Evolutionary conservation across 2,329 filamentous ascomycete species (phyloP).

Genomic region (Lasiodiplodia sp.): DNA sequence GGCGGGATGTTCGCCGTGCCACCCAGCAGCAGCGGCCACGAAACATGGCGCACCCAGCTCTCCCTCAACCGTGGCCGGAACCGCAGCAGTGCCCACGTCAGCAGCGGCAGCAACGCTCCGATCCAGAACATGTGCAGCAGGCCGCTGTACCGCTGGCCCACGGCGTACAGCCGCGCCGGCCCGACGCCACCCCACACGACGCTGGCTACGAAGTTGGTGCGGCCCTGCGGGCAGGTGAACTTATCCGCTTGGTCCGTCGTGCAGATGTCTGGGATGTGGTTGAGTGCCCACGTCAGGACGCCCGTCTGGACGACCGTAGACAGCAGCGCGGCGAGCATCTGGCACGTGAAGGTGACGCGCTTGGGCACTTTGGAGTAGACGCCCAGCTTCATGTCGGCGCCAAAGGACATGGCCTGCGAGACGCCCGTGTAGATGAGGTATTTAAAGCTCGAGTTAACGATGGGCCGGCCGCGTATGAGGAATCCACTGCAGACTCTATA

Average conservation of each 20-base stretch:
- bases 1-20: slow-evolving; percentile 58
- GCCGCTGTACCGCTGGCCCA: slow-evolving; percentile 66
- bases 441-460: slow-evolving; percentile 62
- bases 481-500: slow-evolving; percentile 55
- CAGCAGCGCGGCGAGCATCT: slow-evolving; percentile 71
- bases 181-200: slow-evolving; percentile 71
- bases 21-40: slow-evolving; percentile 45
- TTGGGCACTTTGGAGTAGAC: slow-evolving; percentile 65
- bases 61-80: slow-evolving; percentile 68
- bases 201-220: slow-evolving; percentile 72
- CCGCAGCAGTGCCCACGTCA: slow-evolving; percentile 67
- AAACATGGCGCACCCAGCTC: slow-evolving; percentile 71
- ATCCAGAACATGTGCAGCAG: slow-evolving; percentile 77
- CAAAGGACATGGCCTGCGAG: slow-evolving; percentile 22
- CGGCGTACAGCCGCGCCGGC: slow-evolving; percentile 72
- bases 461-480: slow-evolving; percentile 56
- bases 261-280: slow-evolving; percentile 70
- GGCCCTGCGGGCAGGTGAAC: slow-evolving; percentile 64
- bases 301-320: slow-evolving; percentile 72
- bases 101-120: slow-evolving; percentile 68
- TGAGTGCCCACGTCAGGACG: slow-evolving; percentile 65
- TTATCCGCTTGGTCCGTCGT: slow-evolving; percentile 46
- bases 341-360: slow-evolving; percentile 71
- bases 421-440: slow-evolving; percentile 26
- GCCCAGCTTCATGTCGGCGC: slow-evolving; percentile 44